A percentile compares a stretch with the other conserved stretches of the same genome.
phyloP scores from a whole-genome alignment of 2,329 filamentous ascomycete species.

The Trichophyton simii region DNA sequence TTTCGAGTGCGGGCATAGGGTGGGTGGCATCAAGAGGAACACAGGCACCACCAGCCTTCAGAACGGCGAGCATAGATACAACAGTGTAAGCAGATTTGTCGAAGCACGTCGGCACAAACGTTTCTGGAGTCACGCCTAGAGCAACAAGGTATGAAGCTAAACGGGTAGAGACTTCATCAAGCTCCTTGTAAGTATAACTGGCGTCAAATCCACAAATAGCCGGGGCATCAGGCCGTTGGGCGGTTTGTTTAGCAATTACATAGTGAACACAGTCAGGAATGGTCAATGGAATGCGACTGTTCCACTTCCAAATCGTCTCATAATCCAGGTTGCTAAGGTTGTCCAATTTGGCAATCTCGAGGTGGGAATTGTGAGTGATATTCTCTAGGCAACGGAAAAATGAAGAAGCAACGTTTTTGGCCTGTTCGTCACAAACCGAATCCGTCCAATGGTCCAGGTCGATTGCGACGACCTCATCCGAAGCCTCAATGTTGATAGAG shows the following conservation, averaged over 20 bases:
- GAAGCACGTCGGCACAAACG: constrained; percentile 12
- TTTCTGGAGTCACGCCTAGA: constrained; percentile 11
- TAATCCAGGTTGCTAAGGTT: constrained; percentile 28
- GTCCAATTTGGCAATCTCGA: constrained; percentile 24
- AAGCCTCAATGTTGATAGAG: constrained; percentile 38
- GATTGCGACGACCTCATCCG: constrained; percentile 28
- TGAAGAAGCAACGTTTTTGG: constrained; percentile 26
- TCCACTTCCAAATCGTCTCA: constrained; percentile 21
- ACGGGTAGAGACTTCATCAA: constrained; percentile 15
- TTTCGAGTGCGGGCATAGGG: constrained; percentile 24
- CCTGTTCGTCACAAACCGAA: constrained; percentile 28
- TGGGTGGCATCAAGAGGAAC: constrained; percentile 20
- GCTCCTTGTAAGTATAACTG: constrained; percentile 14
- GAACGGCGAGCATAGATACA: constrained; percentile 14
- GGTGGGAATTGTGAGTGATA: constrained; percentile 27
- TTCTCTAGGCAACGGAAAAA: constrained; percentile 28
- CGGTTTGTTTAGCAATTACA: constrained; percentile 18
- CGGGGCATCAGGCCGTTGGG: constrained; percentile 12
- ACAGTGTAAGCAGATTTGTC: constrained; percentile 15
- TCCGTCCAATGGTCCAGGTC: constrained; percentile 34
- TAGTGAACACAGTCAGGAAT: constrained; percentile 22
- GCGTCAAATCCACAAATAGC: constrained; percentile 19
- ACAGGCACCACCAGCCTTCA: constrained; percentile 15
- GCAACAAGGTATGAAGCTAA: constrained; percentile 12
- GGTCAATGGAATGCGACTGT: constrained; percentile 15